Conservation (phyloP, 352 stramenopile genomes). For the Phytopythium sindhum region DNA sequence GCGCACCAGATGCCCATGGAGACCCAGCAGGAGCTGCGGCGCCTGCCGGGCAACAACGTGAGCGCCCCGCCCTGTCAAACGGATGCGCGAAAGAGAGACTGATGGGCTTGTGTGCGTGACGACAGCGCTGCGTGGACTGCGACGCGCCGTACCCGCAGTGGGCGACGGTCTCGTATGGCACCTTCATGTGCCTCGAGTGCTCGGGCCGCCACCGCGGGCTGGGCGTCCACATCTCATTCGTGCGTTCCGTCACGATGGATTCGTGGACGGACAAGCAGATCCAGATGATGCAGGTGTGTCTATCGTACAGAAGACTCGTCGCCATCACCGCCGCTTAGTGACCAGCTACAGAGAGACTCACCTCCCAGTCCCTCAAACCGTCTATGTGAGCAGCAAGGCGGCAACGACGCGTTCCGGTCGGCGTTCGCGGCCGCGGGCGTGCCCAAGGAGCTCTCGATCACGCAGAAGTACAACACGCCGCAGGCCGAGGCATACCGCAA, state of each 20-base stretch:
- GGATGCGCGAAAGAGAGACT: neutral
- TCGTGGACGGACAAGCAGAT: constrained; percentile 88
- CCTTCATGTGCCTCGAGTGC: constrained; percentile 96
- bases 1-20: constrained; percentile 83
- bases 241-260: constrained; percentile 86
- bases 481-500: constrained; percentile 74
- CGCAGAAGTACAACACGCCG: constrained; percentile 83
- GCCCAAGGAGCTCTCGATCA: constrained; percentile 69
- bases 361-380: too few species aligned
- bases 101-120: constrained; percentile 7
- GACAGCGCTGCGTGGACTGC: constrained; percentile 91
- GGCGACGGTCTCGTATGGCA: constrained; percentile 93
- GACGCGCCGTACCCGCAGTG: constrained; percentile 92
- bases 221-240: constrained; percentile 93
- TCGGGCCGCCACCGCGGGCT: constrained; percentile 89
- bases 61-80: constrained; percentile 15
- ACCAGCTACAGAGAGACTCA: too few species aligned
- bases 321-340: too few species aligned
- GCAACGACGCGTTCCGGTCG: constrained; percentile 69
- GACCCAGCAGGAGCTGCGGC: constrained; percentile 82
- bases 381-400: constrained; percentile 31
- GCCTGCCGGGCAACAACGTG: constrained; percentile 83
- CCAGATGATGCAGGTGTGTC: constrained; percentile 69
- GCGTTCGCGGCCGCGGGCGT: constrained; percentile 64
- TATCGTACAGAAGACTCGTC: too few species aligned